Evolutionary conservation across 768 basidiomycete species (phyloP).

Genomic region (Boletus pseudo-olivaceus): DNA sequence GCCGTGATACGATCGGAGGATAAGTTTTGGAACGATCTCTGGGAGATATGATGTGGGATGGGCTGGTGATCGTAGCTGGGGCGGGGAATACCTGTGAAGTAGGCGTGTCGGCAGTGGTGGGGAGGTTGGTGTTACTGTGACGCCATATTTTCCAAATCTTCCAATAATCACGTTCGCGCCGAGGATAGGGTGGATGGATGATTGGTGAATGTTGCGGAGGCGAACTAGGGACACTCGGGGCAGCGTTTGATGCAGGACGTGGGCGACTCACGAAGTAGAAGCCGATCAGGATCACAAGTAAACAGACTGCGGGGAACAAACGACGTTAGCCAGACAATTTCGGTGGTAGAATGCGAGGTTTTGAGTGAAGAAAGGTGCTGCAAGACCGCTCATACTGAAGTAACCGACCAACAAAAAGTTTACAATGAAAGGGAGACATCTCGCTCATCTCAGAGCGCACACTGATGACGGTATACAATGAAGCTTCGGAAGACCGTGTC

Average conservation of each 20-base stretch:
- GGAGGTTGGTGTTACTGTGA: not conserved
- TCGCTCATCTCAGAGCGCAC: not conserved
- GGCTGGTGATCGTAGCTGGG: not conserved
- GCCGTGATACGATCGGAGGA: conserved; percentile 1
- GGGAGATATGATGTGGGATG: not conserved
- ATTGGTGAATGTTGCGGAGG: not conserved
- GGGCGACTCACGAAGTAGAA: conserved; percentile 26
- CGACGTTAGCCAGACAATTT: conserved; percentile 9
- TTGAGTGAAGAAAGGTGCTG: not conserved
- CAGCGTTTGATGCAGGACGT: conserved; percentile 1
- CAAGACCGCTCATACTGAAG: not conserved
- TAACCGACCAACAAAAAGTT: not conserved
- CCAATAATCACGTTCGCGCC: conserved; percentile 7
- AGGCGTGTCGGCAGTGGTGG: not conserved
- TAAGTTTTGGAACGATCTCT: not conserved
- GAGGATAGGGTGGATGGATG: not conserved
- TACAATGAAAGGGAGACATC: not conserved
- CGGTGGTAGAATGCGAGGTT: not conserved
- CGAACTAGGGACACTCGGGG: not conserved
- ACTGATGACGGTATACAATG: not conserved
- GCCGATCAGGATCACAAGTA: conserved; percentile 23
- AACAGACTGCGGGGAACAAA: conserved; percentile 16
- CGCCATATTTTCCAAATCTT: conserved; percentile 18
- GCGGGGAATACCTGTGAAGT: not conserved
- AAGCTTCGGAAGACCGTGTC: not conserved